Evolutionary conservation across 208 protist genomes (phyloP), one percentile per base, ranked within the genome.

Genomic region (Phytomonas sp.): DNA sequence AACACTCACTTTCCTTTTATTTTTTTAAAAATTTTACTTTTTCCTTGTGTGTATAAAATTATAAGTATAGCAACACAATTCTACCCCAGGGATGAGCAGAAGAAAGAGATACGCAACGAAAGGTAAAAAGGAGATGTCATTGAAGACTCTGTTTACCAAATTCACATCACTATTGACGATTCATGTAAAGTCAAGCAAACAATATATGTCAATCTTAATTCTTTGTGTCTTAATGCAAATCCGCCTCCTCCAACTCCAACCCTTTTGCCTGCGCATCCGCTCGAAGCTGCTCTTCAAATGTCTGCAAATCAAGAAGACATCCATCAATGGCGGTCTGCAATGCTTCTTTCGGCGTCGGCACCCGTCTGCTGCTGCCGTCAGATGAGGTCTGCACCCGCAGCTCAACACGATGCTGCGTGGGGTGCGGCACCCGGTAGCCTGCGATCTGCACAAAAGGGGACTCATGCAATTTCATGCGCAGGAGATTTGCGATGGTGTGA

Each of bases 391-490:
- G 92, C 72, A 96, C 83, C 9, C 85, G 81, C 30, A 96, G 75
- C 71, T 94, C 89, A 40, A 96, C 88, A 36, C 83, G 83, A 68
- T 94, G 92, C 76, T 96, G 87, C n/a, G 89, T 94, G 0, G 92
- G 92, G 73, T 96, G 92, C 0, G 92, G 92, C 63, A 96, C 89
- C 33, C 85, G 81, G 75, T 96, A 96, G 36, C 89, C 92, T 1
- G 92, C 92, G 53, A 93, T 92, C 51, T 90, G 83, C 51, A 96
- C 89, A 61, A 86, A 80, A 23, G 83, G 71, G 9, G 80, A 86
- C 60, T 92, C 83, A 70, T 95, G 88, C 67, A 96, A 79, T 75
- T 94, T 92, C 87, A 93, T 93, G 68, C 89, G 87, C 32, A 96
- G 80, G 67, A 96, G 62, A 65, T 96, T 95, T 31, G 89, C 92